Percentiles rank a stretch among this genome's conserved stretches.
Conservation (phyloP, 192 early-diverging fungal genomes). For the Nowakowskiella sp. region DNA sequence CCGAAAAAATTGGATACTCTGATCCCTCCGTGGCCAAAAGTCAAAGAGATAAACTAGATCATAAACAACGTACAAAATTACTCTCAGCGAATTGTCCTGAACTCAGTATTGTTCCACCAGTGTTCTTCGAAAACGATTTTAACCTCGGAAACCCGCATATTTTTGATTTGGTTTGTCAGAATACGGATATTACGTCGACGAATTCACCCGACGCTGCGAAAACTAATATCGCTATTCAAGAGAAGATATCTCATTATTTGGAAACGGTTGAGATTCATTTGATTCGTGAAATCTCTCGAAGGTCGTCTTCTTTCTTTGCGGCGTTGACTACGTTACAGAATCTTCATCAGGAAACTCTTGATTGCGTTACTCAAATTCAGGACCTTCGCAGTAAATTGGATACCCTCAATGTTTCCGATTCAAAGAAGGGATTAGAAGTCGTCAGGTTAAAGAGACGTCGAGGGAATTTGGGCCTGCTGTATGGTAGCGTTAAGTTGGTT, state of each 20-base stretch:
- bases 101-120: conserved; percentile 73
- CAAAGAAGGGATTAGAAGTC: conserved; percentile 71
- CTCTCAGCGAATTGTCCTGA: conserved; percentile 58
- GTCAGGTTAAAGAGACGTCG: conserved; percentile 69
- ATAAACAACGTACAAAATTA: conserved; percentile 35
- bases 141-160: conserved; percentile 83
- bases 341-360: conserved; percentile 82
- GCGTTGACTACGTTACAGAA: conserved; percentile 88
- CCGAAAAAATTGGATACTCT: conserved; percentile 6
- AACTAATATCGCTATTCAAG: conserved; percentile 71
- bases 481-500: conserved; percentile 63
- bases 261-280: conserved; percentile 93
- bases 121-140: conserved; percentile 82
- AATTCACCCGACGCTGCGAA: conserved; percentile 41
- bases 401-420: conserved; percentile 44
- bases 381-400: conserved; percentile 63
- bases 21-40: background rate
- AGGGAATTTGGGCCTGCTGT: conserved; percentile 60
- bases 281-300: conserved; percentile 85
- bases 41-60: conserved; percentile 10
- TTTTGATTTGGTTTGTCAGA: conserved; percentile 74
- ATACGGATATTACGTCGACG: conserved; percentile 48
- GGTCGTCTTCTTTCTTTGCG: conserved; percentile 93
- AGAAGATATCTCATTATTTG: conserved; percentile 79
- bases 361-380: conserved; percentile 84